Base-by-base conservation (phyloP, 768 basidiomycete genomes). In the Rhodocollybia butyracea region DNA sequence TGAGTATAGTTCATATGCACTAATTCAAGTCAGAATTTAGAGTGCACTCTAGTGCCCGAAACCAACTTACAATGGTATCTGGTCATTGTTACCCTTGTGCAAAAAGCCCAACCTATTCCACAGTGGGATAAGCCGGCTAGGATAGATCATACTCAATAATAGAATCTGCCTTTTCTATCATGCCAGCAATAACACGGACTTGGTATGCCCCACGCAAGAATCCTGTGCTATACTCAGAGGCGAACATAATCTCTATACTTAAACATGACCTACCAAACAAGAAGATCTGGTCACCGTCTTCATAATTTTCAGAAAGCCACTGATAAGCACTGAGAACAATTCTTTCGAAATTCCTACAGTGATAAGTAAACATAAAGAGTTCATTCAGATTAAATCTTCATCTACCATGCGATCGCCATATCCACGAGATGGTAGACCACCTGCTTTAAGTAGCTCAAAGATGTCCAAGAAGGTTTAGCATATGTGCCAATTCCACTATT, bases 141-240 rank as follows among this genome's bases (percentile, higher is more conserved):
- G n/a, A n/a, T n/a, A n/a, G n/a, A n/a, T n/a, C n/a, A n/a, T n/a
- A n/a, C n/a, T n/a, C n/a, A n/a, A n/a, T n/a, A n/a, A n/a, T n/a
- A n/a, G n/a, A n/a, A n/a, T n/a, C n/a, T n/a, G n/a, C n/a, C n/a
- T n/a, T n/a, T n/a, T n/a, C n/a, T n/a, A n/a, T n/a, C n/a, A n/a
- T n/a, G n/a, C n/a, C n/a, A n/a, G 77, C 73, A 38, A 78, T 46
- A 1, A 66, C 70, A 26, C 77, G 70, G 3, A 70, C 74, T 60
- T 77, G 77, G 57, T 76, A 79, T 15, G 75, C 78, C 5, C 76
- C 77, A n/a, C 77, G 74, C 2, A 78, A 78, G 58, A 74, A 78
- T 3, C 76, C 76, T 78, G 34, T 6, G 31, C 27, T 7, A 17
- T 3, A 46, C 10, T 27, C 66, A 21, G 26, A 6, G 21, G 1